Evolutionary conservation across 2,329 filamentous ascomycete genomes (phyloP), one percentile per base, ranked within the genome.

Genomic region (Talaromyces funiculosus): DNA sequence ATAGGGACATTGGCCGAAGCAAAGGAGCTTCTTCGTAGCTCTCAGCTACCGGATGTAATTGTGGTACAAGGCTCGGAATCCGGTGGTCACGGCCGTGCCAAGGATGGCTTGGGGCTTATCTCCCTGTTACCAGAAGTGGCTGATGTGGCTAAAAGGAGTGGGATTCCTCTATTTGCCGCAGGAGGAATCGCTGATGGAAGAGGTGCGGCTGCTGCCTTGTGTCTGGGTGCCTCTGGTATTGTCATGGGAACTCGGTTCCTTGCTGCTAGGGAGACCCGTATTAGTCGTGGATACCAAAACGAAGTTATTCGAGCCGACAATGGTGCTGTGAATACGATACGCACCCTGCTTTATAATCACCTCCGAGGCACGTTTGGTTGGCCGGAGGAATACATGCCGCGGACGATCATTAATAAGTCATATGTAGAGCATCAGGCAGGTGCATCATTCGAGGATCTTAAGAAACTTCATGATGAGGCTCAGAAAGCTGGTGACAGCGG

Each of bases 201-300:
- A 20, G 81, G 81, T 0, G 72, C 78, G 0, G 79, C 79, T 6
- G 81, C 82, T 0, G 78, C 80, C 1, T 68, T 84, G 12, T 70
- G 75, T 1, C 73, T 85, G 0, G 83, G 84, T 0, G 82, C 83
- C 0, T 69, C 74, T 0, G 86, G 83, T 0, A 78, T 81, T 0
- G 83, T 79, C 0, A 78, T 90, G 76, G 87, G 87, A 0, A 89
- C 87, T 0, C 78, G 85, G 7, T 86, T 88, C 60, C 77, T 90
- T 0, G 84, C 85, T 3, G 65, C 76, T 0, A 69, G 65, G 0
- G 83, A 85, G 66, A 78, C 81, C 2, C 75, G 75, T 4, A 60
- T 85, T 42, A 72, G 78, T 9, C 71, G 70, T 24, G 83, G 82
- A 0, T 86, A 85, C 66, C 77, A 77, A 63, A 65, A 77, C 16